phyloP scores from a whole-genome alignment of 371 early-diverging fungal genomes.

The Zopfochytrium polystomum region DNA sequence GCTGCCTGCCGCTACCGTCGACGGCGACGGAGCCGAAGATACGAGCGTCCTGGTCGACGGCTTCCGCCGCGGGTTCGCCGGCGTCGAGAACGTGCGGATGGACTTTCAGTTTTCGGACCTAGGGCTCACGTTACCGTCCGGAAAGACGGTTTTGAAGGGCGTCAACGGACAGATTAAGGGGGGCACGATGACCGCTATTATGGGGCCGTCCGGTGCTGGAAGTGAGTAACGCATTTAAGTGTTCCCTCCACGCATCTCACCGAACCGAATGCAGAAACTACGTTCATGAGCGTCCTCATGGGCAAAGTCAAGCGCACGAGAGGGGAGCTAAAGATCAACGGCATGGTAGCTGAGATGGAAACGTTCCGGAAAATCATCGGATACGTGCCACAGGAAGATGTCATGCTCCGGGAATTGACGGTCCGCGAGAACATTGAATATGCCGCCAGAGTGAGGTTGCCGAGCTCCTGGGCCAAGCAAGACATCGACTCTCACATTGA shows the following conservation, averaged over 20 bases:
- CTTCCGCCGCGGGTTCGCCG: too few relatives aligned
- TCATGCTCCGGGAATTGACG: too few relatives aligned
- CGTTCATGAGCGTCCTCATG: conserved; percentile 44
- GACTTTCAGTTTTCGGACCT: conserved; percentile 56
- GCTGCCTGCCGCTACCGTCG: too few relatives aligned
- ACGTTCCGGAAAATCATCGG: too few relatives aligned
- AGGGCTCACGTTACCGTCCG: conserved; percentile 53
- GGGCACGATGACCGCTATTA: conserved; percentile 66
- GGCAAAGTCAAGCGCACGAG: conserved; percentile 41
- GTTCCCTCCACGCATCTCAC: too few relatives aligned
- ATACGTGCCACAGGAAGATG: too few relatives aligned
- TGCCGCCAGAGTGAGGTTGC: conserved; percentile 69
- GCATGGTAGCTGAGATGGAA: too few relatives aligned
- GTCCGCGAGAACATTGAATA: conserved; percentile 83
- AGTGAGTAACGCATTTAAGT: too few relatives aligned
- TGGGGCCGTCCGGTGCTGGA: conserved; percentile 79
- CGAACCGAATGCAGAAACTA: too few relatives aligned
- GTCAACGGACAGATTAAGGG: conserved; percentile 49
- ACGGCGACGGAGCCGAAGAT: too few relatives aligned
- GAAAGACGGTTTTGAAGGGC: conserved; percentile 53
- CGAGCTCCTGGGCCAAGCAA: conserved; percentile 53
- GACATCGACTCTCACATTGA: conserved; percentile 45
- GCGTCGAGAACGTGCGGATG: conserved; percentile 25
- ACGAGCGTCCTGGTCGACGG: too few relatives aligned
- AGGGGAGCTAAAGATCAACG: conserved; percentile 48